Conservation (phyloP, 257 asterid species). For the Craterostigma plantagineum region DNA sequence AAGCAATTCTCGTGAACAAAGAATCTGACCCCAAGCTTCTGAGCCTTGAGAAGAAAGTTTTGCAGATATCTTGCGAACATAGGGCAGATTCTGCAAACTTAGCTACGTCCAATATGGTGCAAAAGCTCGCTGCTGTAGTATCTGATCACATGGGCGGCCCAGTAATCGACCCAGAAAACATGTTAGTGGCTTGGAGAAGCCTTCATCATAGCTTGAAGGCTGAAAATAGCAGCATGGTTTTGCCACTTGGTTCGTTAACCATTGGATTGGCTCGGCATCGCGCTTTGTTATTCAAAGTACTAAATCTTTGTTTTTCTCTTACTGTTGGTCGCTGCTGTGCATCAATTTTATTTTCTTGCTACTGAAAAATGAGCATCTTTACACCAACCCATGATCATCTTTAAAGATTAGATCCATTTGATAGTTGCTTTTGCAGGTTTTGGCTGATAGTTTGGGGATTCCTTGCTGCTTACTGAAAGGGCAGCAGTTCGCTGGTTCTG, state of each 20-base stretch:
- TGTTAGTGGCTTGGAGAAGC: constrained; percentile 67
- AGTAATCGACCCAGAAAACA: constrained; percentile 66
- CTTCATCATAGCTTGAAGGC: constrained; percentile 41
- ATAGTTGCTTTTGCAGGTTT: constrained; percentile 64
- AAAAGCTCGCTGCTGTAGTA: constrained; percentile 58
- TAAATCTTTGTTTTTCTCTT: background rate
- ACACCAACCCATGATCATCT: too few relatives aligned
- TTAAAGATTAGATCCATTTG: too few relatives aligned
- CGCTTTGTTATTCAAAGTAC: constrained; percentile 90
- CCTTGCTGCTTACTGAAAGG: constrained; percentile 91
- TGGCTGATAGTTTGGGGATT: constrained; percentile 73
- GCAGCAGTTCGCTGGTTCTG: constrained; percentile 70
- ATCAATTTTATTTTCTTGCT: too few relatives aligned
- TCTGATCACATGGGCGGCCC: constrained; percentile 96
- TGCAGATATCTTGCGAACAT: constrained; percentile 42
- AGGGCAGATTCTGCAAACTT: constrained; percentile 26
- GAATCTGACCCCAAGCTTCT: constrained; percentile 61
- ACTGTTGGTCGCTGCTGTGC: background rate
- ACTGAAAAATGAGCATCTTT: too few relatives aligned
- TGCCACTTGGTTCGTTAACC: constrained; percentile 84
- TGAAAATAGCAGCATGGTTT: constrained; percentile 78
- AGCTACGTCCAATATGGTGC: constrained; percentile 30
- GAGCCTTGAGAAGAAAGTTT: constrained; percentile 61
- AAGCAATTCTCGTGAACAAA: constrained; percentile 72
- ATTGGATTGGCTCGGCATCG: constrained; percentile 94